Conservation (phyloP, 2,329 filamentous ascomycete species). For the Neocatenulostroma microsporum region DNA sequence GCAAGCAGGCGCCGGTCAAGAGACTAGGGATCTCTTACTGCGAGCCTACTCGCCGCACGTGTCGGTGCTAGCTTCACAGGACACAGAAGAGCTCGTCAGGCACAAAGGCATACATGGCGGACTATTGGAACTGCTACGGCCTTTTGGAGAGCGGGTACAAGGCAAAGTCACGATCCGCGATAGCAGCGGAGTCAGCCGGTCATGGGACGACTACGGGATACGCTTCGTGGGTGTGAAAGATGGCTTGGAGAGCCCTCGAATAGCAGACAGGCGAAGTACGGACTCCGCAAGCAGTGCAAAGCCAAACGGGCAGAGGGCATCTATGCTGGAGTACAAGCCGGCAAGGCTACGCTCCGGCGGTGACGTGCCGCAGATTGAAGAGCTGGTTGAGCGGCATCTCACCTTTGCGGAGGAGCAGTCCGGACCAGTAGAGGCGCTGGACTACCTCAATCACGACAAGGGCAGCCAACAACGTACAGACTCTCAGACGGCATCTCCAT, state of each 20-base stretch:
- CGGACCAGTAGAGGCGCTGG: constrained; percentile 27
- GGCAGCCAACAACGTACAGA: constrained; percentile 13
- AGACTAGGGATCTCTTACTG: constrained; percentile 60
- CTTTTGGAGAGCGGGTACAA: constrained; percentile 80
- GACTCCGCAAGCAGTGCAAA: constrained; percentile 29
- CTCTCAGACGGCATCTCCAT: constrained; percentile 38
- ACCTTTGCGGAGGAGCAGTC: constrained; percentile 59
- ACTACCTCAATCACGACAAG: constrained; percentile 39
- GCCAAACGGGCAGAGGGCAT: constrained; percentile 13
- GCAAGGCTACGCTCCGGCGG: constrained; percentile 39
- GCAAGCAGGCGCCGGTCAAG: constrained; percentile 35
- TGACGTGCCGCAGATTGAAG: constrained; percentile 64
- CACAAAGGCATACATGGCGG: constrained; percentile 80
- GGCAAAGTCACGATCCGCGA: constrained; percentile 88
- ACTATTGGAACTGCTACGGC: constrained; percentile 75
- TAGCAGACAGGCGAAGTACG: constrained; percentile 29
- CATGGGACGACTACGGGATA: constrained; percentile 83
- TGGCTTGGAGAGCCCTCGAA: constrained; percentile 35
- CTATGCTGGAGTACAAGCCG: constrained; percentile 28
- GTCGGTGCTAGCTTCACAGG: constrained; percentile 74
- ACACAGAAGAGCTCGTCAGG: constrained; percentile 70
- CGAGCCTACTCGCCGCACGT: constrained; percentile 85
- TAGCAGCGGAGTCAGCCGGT: constrained; percentile 73
- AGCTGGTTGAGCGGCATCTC: constrained; percentile 71
- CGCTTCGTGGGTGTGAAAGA: constrained; percentile 69